These are phyloP conservation scores for Aquilaria sinensis DNA, from an alignment of 345 rosid species.

Conservation along the genomic window DNA sequence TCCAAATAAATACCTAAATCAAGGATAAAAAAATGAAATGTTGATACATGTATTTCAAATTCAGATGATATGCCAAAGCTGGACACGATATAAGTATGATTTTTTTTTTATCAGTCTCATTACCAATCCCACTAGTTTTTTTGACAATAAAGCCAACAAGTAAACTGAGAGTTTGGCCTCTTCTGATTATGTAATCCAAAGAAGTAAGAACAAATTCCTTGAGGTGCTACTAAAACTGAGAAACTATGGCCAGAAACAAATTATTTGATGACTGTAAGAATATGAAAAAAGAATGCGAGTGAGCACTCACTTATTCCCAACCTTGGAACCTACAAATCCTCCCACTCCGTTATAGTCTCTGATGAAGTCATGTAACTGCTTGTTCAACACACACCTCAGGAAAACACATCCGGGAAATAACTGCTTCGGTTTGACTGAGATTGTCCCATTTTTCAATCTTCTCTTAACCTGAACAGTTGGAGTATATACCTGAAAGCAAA, in stretches of 20 bases:
- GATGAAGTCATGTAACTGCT: slow-evolving; percentile 71
- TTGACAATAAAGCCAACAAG: no score
- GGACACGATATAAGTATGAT: no score
- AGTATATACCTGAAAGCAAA: slow-evolving; percentile 59
- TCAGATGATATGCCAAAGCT: no score
- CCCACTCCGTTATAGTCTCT: slow-evolving; percentile 70
- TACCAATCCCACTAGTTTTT: no score
- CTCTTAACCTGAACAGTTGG: slow-evolving; percentile 66
- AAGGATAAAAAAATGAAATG: no score
- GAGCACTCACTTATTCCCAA: slow-evolving; percentile 69
- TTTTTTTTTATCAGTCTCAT: no score
- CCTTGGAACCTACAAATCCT: slow-evolving; percentile 77
- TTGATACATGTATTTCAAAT: no score
- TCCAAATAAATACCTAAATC: no score
- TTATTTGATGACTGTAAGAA: neutral
- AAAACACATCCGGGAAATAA: slow-evolving; percentile 78
- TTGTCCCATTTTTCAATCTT: slow-evolving; percentile 60
- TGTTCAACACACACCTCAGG: slow-evolving; percentile 69
- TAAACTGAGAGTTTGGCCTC: no score
- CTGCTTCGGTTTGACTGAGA: slow-evolving; percentile 55
- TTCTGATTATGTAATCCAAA: no score
- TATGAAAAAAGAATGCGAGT: neutral
- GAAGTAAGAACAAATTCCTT: no score
- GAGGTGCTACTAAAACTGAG: no score
- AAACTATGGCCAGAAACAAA: neutral